Conservation (phyloP, 192 early-diverging fungal genomes). For the Dimargaris cristalligena region DNA sequence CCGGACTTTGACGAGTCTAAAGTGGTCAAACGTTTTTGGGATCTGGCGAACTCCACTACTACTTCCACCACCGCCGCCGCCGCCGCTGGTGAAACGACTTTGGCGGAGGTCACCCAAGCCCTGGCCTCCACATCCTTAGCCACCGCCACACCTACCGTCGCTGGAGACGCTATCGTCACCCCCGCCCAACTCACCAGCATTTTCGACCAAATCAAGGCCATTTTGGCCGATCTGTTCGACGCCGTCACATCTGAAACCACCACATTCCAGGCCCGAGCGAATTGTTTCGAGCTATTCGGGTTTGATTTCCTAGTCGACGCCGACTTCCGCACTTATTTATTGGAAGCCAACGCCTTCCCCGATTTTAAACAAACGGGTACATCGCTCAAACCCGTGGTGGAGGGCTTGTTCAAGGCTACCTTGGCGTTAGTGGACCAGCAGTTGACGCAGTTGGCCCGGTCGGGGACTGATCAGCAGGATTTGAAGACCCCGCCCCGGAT, state of each 20-base stretch:
- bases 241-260: constrained; percentile 38
- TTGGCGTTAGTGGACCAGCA: no score
- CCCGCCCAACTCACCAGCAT: constrained; percentile 23
- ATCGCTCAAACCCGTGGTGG: constrained; percentile 30
- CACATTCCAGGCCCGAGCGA: constrained; percentile 41
- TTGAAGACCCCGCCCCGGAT: no score
- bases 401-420: constrained; percentile 39
- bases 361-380: constrained; percentile 51
- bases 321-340: constrained; percentile 27
- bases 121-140: no score
- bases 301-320: constrained; percentile 47
- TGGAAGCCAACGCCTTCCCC: constrained; percentile 51
- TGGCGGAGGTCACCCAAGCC: no score
- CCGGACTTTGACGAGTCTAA: constrained; percentile 30
- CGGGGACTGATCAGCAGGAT: no score
- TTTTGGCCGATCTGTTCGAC: constrained; percentile 37
- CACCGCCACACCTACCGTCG: no score
- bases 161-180: no score
- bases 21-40: constrained; percentile 39
- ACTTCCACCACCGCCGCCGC: not conserved
- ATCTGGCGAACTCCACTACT: no score
- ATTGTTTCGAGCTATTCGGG: constrained; percentile 49
- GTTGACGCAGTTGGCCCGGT: no score
- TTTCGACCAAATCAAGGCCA: constrained; percentile 37
- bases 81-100: not conserved